These are phyloP conservation scores for Marsdenia floribunda DNA, from an alignment of 257 asterid genomes.

Conservation along the genomic window DNA sequence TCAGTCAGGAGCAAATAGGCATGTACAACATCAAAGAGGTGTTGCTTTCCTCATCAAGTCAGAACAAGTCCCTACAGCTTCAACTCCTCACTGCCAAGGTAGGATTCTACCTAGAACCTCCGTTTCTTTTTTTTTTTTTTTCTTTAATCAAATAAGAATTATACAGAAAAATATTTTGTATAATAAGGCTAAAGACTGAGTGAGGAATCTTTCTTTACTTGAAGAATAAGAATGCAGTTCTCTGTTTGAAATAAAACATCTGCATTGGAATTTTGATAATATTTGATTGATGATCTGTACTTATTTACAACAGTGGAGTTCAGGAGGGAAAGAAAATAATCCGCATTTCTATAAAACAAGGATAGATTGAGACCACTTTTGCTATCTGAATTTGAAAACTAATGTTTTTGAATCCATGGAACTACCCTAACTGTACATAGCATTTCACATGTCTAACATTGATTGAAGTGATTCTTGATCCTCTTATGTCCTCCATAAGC, in stretches of 20 bases:
- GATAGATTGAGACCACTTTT: neutral
- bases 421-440: neutral
- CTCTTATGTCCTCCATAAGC: neutral
- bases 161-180: neutral
- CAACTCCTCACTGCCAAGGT: constrained; percentile 24
- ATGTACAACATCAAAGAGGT: constrained; percentile 13
- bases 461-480: neutral
- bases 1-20: constrained; percentile 26
- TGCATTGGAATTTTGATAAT: neutral
- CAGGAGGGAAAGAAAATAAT: neutral
- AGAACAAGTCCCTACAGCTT: constrained; percentile 24
- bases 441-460: neutral
- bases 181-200: neutral
- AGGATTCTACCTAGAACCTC: neutral
- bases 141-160: neutral
- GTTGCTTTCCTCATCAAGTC: constrained; percentile 22
- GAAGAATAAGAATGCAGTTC: neutral
- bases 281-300: neutral
- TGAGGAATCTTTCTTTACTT: neutral
- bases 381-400: neutral
- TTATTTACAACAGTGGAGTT: neutral
- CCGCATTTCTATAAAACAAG: neutral
- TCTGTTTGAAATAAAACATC: neutral
- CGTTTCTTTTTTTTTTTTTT: too few relatives aligned
- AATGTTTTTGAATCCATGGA: neutral